Evolutionary conservation across 306 rosid species (phyloP).

Genomic region (Gillenia trifoliata): DNA sequence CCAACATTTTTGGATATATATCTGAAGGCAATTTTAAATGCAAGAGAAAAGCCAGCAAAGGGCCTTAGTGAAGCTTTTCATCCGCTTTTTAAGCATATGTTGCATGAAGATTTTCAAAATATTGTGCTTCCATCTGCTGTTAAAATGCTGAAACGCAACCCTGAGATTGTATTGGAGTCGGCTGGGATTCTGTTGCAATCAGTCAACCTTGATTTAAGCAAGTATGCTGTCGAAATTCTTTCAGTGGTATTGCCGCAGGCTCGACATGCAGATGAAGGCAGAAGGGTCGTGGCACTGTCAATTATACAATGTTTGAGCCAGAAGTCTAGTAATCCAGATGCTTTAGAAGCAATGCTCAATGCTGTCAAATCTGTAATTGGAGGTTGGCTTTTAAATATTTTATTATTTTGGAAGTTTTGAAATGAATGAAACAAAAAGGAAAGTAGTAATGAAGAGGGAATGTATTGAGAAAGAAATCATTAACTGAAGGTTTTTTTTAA

Average conservation of each 20-base stretch:
- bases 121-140: slow-evolving; percentile 70
- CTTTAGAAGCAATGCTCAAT: slow-evolving; percentile 67
- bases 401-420: slow-evolving; percentile 9
- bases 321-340: slow-evolving; percentile 89
- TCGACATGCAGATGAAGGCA: slow-evolving; percentile 81
- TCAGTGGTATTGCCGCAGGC: slow-evolving; percentile 75
- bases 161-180: slow-evolving; percentile 93
- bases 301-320: slow-evolving; percentile 65
- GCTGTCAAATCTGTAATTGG: slow-evolving; percentile 75
- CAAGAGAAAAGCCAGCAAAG: slow-evolving; percentile 76
- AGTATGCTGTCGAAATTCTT: slow-evolving; percentile 82
- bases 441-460: neutral
- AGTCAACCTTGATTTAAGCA: slow-evolving; percentile 84
- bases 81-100: slow-evolving; percentile 66
- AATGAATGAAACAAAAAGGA: neutral
- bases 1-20: slow-evolving; percentile 80
- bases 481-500: neutral
- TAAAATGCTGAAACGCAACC: slow-evolving; percentile 97
- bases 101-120: slow-evolving; percentile 76
- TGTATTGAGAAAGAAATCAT: neutral
- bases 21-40: slow-evolving; percentile 67
- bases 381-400: slow-evolving; percentile 37
- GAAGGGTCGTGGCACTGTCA: slow-evolving; percentile 72
- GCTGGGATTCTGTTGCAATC: slow-evolving; percentile 71
- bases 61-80: slow-evolving; percentile 73